phyloP scores from a whole-genome alignment of 306 rosid genomes.

The Elaeagnus macrophylla region DNA sequence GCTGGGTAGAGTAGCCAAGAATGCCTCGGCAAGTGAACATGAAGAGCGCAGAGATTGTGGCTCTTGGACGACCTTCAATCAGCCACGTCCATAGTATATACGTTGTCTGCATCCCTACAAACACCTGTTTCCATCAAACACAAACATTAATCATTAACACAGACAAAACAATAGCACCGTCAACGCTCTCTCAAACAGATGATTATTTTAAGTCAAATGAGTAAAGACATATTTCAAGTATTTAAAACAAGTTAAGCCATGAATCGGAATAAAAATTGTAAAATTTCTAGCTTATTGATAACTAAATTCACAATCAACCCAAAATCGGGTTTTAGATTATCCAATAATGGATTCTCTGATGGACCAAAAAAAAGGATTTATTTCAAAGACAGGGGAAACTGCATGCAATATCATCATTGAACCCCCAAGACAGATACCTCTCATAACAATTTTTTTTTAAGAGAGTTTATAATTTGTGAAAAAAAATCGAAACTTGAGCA shows the following conservation, averaged over 20 bases:
- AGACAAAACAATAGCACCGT: too few relatives aligned
- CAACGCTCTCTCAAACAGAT: too few relatives aligned
- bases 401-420: too few relatives aligned
- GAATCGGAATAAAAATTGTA: not conserved
- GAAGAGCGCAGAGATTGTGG: slow-evolving; percentile 70
- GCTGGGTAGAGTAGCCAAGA: slow-evolving; percentile 84
- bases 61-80: slow-evolving; percentile 84
- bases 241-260: not conserved
- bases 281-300: not conserved
- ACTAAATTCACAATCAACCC: too few relatives aligned
- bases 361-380: too few relatives aligned
- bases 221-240: too few relatives aligned
- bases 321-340: too few relatives aligned
- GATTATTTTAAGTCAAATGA: too few relatives aligned
- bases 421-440: too few relatives aligned
- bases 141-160: not conserved
- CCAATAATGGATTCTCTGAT: too few relatives aligned
- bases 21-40: slow-evolving; percentile 96
- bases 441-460: too few relatives aligned
- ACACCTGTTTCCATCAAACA: slow-evolving; percentile 30
- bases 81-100: slow-evolving; percentile 81
- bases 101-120: slow-evolving; percentile 82
- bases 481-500: not conserved
- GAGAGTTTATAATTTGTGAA: not conserved
- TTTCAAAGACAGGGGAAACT: too few relatives aligned